Conservation (phyloP, 129 eudicot genomes). For the Silybum marianum region DNA sequence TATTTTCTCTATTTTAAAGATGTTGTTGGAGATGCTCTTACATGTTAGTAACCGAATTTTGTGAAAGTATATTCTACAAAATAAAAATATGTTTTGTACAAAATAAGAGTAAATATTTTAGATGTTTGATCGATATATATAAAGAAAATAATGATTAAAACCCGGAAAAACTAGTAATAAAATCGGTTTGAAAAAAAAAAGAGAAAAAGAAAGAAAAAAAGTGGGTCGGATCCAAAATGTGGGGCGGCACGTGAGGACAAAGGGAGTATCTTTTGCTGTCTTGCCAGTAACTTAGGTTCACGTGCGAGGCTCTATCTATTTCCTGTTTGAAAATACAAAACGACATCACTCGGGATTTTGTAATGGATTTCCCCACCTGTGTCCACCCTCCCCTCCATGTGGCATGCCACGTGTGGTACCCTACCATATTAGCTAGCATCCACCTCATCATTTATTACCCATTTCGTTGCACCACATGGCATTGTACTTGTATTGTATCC, state of each 20-base stretch:
- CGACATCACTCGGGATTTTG: constrained; percentile 29
- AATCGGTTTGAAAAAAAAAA: no score
- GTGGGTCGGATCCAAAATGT: constrained; percentile 23
- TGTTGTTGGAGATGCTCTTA: no score
- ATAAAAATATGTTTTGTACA: no score
- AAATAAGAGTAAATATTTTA: no score
- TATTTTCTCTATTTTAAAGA: no score
- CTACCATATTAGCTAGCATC: constrained; percentile 39
- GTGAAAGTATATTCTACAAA: no score
- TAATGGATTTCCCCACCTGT: constrained; percentile 39
- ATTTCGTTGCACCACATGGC: constrained; percentile 24
- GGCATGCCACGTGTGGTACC: constrained; percentile 41
- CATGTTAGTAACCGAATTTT: no score
- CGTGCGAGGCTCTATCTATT: constrained; percentile 32
- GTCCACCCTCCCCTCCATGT: constrained; percentile 24
- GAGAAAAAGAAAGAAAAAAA: no score
- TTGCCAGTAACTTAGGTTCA: constrained; percentile 11
- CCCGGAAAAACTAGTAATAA: no score
- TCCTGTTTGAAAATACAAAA: constrained; percentile 19
- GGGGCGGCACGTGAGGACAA: constrained; percentile 32
- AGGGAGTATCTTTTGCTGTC: constrained; percentile 7
- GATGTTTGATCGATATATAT: not conserved
- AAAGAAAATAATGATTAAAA: no score
- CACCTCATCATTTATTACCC: constrained; percentile 37
- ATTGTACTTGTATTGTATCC: constrained; percentile 11